Conservation (phyloP, 2,329 filamentous ascomycete genomes). For the Pseudogymnoascus sp. region DNA sequence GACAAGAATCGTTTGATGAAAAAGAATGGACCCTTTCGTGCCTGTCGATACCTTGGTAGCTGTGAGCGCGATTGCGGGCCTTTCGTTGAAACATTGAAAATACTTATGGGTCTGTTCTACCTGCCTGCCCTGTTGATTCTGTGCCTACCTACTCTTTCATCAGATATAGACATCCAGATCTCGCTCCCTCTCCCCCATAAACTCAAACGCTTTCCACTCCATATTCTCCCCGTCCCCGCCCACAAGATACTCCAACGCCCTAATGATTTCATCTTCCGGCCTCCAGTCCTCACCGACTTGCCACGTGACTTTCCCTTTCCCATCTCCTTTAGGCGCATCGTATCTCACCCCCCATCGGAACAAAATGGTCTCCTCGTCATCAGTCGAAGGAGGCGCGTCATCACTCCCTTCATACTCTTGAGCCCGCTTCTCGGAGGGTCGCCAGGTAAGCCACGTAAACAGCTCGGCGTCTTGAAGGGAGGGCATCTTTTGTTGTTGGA, state of each 20-base stretch:
- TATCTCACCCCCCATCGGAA: conserved; percentile 20
- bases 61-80: neutral
- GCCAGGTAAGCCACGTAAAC: conserved; percentile 17
- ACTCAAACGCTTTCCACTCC: conserved; percentile 9
- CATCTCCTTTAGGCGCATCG: conserved; percentile 14
- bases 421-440: conserved; percentile 16
- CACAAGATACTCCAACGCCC: conserved; percentile 15
- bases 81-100: neutral
- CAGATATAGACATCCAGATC: neutral
- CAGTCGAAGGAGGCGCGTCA: neutral
- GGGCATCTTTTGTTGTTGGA: conserved; percentile 16
- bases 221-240: conserved; percentile 11
- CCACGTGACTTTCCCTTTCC: conserved; percentile 16
- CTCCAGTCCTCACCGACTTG: conserved; percentile 18
- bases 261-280: conserved; percentile 15
- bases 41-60: neutral
- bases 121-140: neutral
- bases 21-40: neutral
- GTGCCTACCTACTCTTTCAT: neutral
- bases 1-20: conserved; percentile 1
- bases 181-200: neutral
- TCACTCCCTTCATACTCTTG: conserved; percentile 15
- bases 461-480: conserved; percentile 17
- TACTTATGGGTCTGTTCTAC: neutral
- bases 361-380: conserved; percentile 10